phyloP scores from a whole-genome alignment of 164 flowering plant genomes.

The Piper betle region DNA sequence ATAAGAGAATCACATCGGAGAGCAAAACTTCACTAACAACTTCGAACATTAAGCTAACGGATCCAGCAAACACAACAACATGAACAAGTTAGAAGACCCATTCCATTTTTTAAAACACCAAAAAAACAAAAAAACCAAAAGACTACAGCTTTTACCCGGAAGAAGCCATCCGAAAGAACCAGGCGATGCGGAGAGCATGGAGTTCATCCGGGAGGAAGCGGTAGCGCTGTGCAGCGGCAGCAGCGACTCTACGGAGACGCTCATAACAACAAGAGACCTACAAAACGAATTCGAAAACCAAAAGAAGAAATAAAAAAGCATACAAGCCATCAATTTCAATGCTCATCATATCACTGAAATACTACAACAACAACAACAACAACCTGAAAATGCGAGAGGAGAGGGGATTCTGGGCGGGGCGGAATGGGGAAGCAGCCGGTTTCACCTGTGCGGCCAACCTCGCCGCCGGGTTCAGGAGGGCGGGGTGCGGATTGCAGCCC shows the following conservation, averaged over 20 bases:
- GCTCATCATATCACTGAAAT: too few species aligned
- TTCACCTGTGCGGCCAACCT: constrained; percentile 24
- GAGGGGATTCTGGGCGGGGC: constrained; percentile 16
- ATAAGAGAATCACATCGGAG: too few species aligned
- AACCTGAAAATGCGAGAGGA: constrained; percentile 30
- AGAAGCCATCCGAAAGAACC: constrained; percentile 47
- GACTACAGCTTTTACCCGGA: constrained; percentile 72
- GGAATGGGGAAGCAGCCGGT: constrained; percentile 28
- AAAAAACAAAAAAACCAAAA: not conserved
- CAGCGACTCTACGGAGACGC: constrained; percentile 52
- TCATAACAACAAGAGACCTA: constrained; percentile 70
- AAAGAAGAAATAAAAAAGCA: not conserved
- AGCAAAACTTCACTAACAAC: too few species aligned
- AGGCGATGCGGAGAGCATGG: constrained; percentile 70
- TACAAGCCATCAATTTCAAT: not conserved
- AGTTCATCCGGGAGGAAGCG: constrained; percentile 70
- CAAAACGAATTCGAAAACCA: not conserved
- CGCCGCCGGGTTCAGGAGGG: constrained; percentile 29
- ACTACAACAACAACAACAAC: not conserved
- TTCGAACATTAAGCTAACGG: too few species aligned
- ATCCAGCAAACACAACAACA: too few species aligned
- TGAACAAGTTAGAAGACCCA: too few species aligned
- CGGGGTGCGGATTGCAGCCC: constrained; percentile 41
- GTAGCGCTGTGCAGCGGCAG: constrained; percentile 81
- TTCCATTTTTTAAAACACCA: not conserved